Evolutionary conservation across 2,329 filamentous ascomycete genomes (phyloP), one percentile per base, ranked within the genome.

Genomic region (Fusarium sambucinum): DNA sequence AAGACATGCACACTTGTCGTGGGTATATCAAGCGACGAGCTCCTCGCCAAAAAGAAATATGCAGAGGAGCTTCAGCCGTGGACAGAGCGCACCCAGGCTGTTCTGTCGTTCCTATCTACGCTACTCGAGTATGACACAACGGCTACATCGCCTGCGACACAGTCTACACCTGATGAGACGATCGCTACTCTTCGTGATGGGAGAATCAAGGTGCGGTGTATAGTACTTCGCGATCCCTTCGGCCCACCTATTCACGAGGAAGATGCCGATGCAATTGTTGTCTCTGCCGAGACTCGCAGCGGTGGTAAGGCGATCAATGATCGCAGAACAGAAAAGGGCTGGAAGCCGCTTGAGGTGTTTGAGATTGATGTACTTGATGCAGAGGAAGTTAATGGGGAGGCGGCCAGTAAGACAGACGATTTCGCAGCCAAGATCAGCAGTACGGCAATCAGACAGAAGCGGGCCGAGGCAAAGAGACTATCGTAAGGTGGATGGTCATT

Each of bases 41-140:
- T 98, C 45, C 85, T 99, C 35, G 88, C 88, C 72, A 96, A 94
- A 77, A 99, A 99, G 77, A 96, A 96, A 75, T 94, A 92, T 74
- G 90, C 90, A 38, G 90, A 93, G 65, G 88, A 89, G 56, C 84
- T 99, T 11, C 91, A 97, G 77, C 85, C 89, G 55, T 99, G 95
- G 94, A 83, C 90, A 41, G 81, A 86, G 30, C 89, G 96, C 16
- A 92, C 92, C 53, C 81, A 85, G 48, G 86, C 85, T 35, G 90
- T 92, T 4, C 84, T 93, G 19, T 82, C 86, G 10, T 97, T 98
- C 75, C 82, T 98, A 21, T 89, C 81, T 75, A 91, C 83, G 79
- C 88, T 87, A 66, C 85, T 83, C 64, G 83, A 76, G 68, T 83
- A 52, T 75, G 82, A 76, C 72, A 84, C 76, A 17, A 68, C 70